These are phyloP conservation scores for Gastrodia elata DNA, from an alignment of 106 monocot genomes.

Conservation along the genomic window DNA sequence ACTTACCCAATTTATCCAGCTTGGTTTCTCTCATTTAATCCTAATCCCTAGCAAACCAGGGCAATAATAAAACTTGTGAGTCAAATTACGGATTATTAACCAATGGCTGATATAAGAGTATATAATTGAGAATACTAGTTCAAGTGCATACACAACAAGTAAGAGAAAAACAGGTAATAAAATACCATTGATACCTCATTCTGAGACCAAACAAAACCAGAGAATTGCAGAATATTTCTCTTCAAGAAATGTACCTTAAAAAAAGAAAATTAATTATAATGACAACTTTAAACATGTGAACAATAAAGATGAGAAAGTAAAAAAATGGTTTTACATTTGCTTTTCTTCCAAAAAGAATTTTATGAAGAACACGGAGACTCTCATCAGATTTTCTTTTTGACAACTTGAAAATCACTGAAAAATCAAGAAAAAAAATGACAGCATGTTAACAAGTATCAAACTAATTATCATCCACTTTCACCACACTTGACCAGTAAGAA, in stretches of 20 bases:
- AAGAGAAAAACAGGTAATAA: neutral
- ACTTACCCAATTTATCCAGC: no score
- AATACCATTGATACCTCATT: conserved; percentile 41
- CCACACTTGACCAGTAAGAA: neutral
- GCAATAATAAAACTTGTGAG: no score
- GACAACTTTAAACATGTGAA: neutral
- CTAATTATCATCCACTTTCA: neutral
- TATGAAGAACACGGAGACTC: conserved; percentile 67
- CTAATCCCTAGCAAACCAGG: no score
- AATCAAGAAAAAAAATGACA: neutral
- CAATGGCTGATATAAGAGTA: neutral
- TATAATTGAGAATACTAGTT: neutral
- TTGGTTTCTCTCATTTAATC: no score
- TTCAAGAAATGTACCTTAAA: conserved; percentile 58
- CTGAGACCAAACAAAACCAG: conserved; percentile 83
- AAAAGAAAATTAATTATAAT: conserved; percentile 8
- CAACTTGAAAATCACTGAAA: conserved; percentile 68
- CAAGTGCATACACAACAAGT: neutral
- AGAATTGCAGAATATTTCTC: conserved; percentile 79
- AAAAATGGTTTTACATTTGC: conserved; percentile 51
- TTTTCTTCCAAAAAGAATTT: conserved; percentile 69
- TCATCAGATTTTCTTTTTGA: conserved; percentile 87
- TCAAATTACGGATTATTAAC: neutral
- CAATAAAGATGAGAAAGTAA: neutral
- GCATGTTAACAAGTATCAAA: neutral